Evolutionary conservation across 2,329 filamentous ascomycete species (phyloP).

Genomic region (Phoma sp.): DNA sequence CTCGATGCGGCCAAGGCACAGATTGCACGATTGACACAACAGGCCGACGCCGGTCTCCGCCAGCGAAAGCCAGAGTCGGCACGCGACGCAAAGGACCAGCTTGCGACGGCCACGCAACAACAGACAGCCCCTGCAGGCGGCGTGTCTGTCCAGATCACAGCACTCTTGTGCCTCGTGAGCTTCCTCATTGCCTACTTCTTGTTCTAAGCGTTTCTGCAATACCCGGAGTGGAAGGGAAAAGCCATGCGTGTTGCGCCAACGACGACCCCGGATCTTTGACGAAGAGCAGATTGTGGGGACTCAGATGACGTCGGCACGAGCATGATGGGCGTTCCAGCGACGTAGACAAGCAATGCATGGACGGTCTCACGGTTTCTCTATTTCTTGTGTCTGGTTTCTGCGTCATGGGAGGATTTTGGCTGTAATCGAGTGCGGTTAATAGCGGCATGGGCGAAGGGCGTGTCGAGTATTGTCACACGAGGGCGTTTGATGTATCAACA

Average conservation of each 20-base stretch:
- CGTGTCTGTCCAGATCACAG: conserved; percentile 85
- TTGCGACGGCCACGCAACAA: conserved; percentile 59
- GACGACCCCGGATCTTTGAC: conserved; percentile 30
- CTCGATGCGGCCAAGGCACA: conserved; percentile 77
- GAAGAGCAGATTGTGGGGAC: conserved; percentile 24
- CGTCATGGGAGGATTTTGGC: conserved; percentile 4
- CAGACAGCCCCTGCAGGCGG: conserved; percentile 68
- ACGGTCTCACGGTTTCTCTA: conserved; percentile 10
- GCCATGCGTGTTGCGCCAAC: conserved; percentile 26
- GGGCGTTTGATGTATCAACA: conserved; percentile 41
- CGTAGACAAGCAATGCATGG: conserved; percentile 12
- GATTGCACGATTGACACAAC: conserved; percentile 71
- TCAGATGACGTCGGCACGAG: conserved; percentile 22
- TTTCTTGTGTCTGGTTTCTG: conserved; percentile 16
- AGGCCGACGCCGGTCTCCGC: conserved; percentile 68
- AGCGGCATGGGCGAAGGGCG: conserved; percentile 11
- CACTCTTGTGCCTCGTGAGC: conserved; percentile 82
- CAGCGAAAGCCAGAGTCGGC: conserved; percentile 73
- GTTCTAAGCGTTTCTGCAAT: conserved; percentile 67
- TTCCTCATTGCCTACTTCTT: conserved; percentile 96
- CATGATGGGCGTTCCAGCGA: conserved; percentile 15
- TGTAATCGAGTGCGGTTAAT: conserved; percentile 9
- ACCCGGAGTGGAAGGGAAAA: conserved; percentile 27
- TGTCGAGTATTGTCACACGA: conserved; percentile 11
- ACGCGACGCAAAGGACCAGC: conserved; percentile 58